Base-by-base conservation (phyloP, 164 flowering plant genomes). In the Brasenia schreberi region DNA sequence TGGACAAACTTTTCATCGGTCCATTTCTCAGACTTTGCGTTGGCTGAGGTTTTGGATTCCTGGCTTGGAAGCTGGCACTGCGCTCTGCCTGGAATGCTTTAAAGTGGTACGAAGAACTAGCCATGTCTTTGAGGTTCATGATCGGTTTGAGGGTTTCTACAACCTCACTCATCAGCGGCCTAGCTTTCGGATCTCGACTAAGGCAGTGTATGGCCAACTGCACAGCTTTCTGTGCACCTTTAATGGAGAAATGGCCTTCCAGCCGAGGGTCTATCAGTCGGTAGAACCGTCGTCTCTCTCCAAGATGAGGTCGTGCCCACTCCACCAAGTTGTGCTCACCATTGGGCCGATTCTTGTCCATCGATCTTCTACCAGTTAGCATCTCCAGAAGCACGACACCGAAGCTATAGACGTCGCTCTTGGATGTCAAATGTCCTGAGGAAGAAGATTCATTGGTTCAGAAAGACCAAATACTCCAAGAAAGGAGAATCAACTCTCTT, bases 401-500 rank as follows among this genome's bases (percentile, higher is more conserved):
- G 53, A 88, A 93, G 78, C 98, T 87, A 68, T 83, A 93, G 27
- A 93, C 96, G 70, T 90, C 97, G 65, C 96, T 93, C 77, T 83
- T 93, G 6, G 94, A 82, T 66, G 97, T 90, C 87, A 93, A 81
- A 78, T 93, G 98, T 18, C 98, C 98, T 93, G 83, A 7, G 19
- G 42, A 68, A 66, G 66, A 71, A 1, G 39, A 33, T 33, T 33
- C 4, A 33, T 33, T 33, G 39, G 39, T 33, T 33, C 39, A 33
- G 39, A 33, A 33, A 42, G 39, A 61, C 59, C 59, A 56, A 12
- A n/a, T 56, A 56, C 17, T 56, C 14, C 14, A 12, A 56, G n/a
- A 56, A 12, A n/a, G 59, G 17, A 56, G n/a, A 56, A 12, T 56
- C n/a, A 56, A n/a, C n/a, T n/a, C n/a, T n/a, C n/a, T n/a, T n/a